A percentile compares a stretch with the other conserved stretches of the same genome.
phyloP scores from a whole-genome alignment of 2,329 filamentous ascomycete species.

The Fusarium pseudocircinatum region DNA sequence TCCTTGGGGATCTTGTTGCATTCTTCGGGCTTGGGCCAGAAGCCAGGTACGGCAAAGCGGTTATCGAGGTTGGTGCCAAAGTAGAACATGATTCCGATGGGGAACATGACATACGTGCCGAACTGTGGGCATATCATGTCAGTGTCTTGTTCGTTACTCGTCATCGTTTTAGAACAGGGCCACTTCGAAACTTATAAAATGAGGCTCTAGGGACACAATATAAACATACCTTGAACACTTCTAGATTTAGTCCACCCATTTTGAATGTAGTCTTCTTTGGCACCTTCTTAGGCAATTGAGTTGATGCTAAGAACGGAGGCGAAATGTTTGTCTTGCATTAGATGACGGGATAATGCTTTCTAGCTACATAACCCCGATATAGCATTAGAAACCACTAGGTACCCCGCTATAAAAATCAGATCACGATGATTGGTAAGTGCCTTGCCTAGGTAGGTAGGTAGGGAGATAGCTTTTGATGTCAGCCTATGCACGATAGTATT shows the following conservation, averaged over 20 bases:
- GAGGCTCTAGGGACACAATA: neutral
- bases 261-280: conserved; percentile 20
- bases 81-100: conserved; percentile 99
- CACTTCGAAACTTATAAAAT: neutral
- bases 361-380: conserved; percentile 38
- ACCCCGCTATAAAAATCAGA: conserved; percentile 23
- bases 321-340: conserved; percentile 25
- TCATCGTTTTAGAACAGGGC: neutral
- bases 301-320: conserved; percentile 23
- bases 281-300: neutral
- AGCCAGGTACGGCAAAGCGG: conserved; percentile 86
- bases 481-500: neutral
- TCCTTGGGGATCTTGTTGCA: conserved; percentile 81
- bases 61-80: conserved; percentile 98
- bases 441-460: neutral
- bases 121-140: conserved; percentile 67
- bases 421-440: conserved; percentile 26
- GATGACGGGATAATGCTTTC: conserved; percentile 30
- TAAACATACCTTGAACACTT: conserved; percentile 85
- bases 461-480: neutral
- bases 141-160: neutral
- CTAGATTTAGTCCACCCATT: conserved; percentile 87
- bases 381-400: conserved; percentile 9
- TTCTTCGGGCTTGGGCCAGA: conserved; percentile 89
- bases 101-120: conserved; percentile 98